Conservation (phyloP, 345 rosid species). For the Salix caprea region DNA sequence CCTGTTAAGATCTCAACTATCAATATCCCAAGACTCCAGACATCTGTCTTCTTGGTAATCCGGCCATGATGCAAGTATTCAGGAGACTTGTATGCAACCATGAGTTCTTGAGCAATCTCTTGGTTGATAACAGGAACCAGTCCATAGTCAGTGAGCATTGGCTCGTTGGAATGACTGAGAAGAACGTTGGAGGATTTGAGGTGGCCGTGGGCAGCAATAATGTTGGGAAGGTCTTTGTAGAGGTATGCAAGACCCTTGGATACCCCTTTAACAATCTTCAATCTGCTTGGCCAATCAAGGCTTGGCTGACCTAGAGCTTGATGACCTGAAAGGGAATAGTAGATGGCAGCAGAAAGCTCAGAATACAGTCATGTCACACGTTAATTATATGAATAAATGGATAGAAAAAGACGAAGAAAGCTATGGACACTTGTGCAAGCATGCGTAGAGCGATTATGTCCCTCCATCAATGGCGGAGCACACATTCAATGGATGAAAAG, state of each 20-base stretch:
- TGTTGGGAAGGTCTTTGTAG: constrained; percentile 58
- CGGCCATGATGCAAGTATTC: constrained; percentile 58
- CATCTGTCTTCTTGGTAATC: constrained; percentile 81
- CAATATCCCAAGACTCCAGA: constrained; percentile 74
- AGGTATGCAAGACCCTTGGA: constrained; percentile 64
- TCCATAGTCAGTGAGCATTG: constrained; percentile 67
- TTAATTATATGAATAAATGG: background rate
- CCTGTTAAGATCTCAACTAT: constrained; percentile 76
- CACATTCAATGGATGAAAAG: background rate
- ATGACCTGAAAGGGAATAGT: constrained; percentile 34
- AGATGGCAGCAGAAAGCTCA: background rate
- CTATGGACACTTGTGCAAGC: background rate
- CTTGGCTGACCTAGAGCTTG: constrained; percentile 44
- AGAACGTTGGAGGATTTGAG: constrained; percentile 86
- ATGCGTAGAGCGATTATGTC: background rate
- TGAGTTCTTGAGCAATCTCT: constrained; percentile 67
- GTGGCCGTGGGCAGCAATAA: constrained; percentile 82
- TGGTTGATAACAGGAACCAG: constrained; percentile 71
- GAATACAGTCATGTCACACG: background rate
- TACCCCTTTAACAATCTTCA: constrained; percentile 72
- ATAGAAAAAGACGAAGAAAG: background rate
- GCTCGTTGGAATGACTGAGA: constrained; percentile 44
- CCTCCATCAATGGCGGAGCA: background rate
- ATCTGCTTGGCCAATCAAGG: constrained; percentile 67
- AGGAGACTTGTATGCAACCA: constrained; percentile 89